Evolutionary conservation across 2,329 filamentous ascomycete genomes (phyloP).

Genomic region (Xylaria sp.): DNA sequence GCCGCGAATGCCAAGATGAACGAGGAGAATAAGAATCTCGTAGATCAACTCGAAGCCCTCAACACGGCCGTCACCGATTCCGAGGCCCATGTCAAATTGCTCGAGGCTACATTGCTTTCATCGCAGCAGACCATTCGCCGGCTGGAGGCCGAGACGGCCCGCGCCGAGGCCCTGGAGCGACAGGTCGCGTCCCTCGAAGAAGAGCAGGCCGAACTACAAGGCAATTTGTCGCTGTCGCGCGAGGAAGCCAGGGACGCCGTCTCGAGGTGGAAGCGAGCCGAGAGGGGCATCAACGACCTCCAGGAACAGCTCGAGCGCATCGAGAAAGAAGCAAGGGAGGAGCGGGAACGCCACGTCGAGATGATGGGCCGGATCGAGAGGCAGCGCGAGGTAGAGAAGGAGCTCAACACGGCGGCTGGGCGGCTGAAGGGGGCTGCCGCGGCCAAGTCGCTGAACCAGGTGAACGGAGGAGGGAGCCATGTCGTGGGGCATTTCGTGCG

Average conservation of each 20-base stretch:
- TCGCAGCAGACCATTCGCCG: conserved; percentile 81
- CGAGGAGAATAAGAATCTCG: conserved; percentile 81
- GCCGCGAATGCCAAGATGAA: conserved; percentile 79
- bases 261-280: conserved; percentile 85
- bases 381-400: conserved; percentile 81
- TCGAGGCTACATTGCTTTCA: conserved; percentile 79
- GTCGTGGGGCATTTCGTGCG: conserved; percentile 97
- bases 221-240: conserved; percentile 71
- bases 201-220: conserved; percentile 80
- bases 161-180: conserved; percentile 81
- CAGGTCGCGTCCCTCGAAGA: conserved; percentile 82
- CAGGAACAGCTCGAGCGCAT: conserved; percentile 90
- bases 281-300: conserved; percentile 79
- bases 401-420: conserved; percentile 81
- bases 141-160: conserved; percentile 76
- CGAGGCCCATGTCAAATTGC: conserved; percentile 78
- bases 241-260: conserved; percentile 82
- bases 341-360: conserved; percentile 83
- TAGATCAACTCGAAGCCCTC: conserved; percentile 85
- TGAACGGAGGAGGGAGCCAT: conserved; percentile 66
- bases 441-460: conserved; percentile 69
- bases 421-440: conserved; percentile 84
- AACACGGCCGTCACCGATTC: conserved; percentile 83
- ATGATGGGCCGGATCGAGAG: conserved; percentile 85
- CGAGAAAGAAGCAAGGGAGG: conserved; percentile 82